Percentiles rank a stretch among this genome's conserved stretches.
Evolutionary conservation across 352 stramenopile genomes (phyloP).

Genomic region (Phytophthora fragariaefolia): DNA sequence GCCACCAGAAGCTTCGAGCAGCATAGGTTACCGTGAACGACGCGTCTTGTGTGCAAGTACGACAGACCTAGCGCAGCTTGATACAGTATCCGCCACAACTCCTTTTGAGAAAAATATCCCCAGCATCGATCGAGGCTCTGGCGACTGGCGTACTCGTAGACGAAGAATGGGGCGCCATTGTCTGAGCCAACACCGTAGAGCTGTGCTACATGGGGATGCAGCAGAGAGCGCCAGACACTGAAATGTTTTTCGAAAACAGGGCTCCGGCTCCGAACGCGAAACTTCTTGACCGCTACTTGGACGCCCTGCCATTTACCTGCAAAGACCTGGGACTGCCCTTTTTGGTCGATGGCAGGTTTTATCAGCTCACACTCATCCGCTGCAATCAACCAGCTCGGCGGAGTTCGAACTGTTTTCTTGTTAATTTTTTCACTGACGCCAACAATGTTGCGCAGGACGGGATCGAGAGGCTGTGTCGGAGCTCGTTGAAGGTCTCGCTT

Average conservation of each 20-base stretch:
- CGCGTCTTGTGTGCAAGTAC: slow-evolving; percentile 36
- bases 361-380: background rate
- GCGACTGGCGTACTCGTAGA: slow-evolving; percentile 33
- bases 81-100: slow-evolving; percentile 22
- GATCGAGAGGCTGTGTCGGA: background rate
- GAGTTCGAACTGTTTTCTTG: background rate
- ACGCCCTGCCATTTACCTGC: slow-evolving; percentile 33
- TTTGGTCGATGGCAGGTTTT: background rate
- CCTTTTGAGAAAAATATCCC: slow-evolving; percentile 6
- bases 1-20: slow-evolving; percentile 46
- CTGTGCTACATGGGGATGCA: slow-evolving; percentile 40
- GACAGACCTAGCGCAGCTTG: slow-evolving; percentile 21
- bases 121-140: slow-evolving; percentile 36
- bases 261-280: slow-evolving; percentile 15
- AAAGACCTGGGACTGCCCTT: slow-evolving; percentile 9
- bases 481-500: background rate
- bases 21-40: slow-evolving; percentile 49
- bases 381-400: background rate
- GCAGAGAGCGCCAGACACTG: slow-evolving; percentile 19
- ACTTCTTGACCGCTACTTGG: slow-evolving; percentile 39
- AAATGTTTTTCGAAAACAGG: slow-evolving; percentile 41
- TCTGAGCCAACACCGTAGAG: slow-evolving; percentile 32
- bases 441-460: background rate
- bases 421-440: background rate
- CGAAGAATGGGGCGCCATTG: slow-evolving; percentile 37